Percentiles rank a stretch among this genome's conserved stretches.
Conservation (phyloP, 805 yeast genomes). For the Zygoascus tannicola region DNA sequence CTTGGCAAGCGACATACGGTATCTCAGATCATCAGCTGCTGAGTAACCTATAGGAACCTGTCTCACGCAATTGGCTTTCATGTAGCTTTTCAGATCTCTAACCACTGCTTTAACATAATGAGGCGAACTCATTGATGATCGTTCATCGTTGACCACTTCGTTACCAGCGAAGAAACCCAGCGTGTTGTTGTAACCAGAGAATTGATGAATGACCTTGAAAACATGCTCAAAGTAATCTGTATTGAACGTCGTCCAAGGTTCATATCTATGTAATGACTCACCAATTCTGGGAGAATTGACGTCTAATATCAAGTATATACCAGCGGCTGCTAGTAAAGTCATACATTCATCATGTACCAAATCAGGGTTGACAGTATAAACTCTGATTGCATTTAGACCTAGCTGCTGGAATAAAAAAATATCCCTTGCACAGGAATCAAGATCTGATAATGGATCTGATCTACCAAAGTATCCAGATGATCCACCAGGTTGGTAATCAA, state of each 20-base stretch:
- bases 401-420: slow-evolving; percentile 69
- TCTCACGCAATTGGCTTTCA: slow-evolving; percentile 49
- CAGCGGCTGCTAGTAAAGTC: slow-evolving; percentile 85
- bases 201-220: slow-evolving; percentile 70
- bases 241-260: slow-evolving; percentile 87
- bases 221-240: slow-evolving; percentile 62
- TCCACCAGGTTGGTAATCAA: slow-evolving; percentile 96
- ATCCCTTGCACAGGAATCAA: slow-evolving; percentile 69
- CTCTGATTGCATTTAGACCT: slow-evolving; percentile 79
- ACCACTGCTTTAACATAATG: slow-evolving; percentile 67
- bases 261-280: slow-evolving; percentile 79
- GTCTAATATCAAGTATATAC: slow-evolving; percentile 83
- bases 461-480: slow-evolving; percentile 52
- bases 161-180: slow-evolving; percentile 96
- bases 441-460: slow-evolving; percentile 70
- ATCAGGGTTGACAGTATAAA: slow-evolving; percentile 77
- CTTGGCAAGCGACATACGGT: slow-evolving; percentile 64
- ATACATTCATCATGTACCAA: slow-evolving; percentile 82
- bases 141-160: slow-evolving; percentile 74
- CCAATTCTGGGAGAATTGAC: slow-evolving; percentile 77
- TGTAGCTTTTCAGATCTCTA: slow-evolving; percentile 71
- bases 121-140: slow-evolving; percentile 56
- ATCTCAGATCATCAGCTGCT: slow-evolving; percentile 86
- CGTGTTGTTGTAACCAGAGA: slow-evolving; percentile 78
- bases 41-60: slow-evolving; percentile 87